Percentiles rank a stretch among this genome's conserved stretches.
Evolutionary conservation across 257 asterid species (phyloP).

Genomic region (Plectranthus barbatus): DNA sequence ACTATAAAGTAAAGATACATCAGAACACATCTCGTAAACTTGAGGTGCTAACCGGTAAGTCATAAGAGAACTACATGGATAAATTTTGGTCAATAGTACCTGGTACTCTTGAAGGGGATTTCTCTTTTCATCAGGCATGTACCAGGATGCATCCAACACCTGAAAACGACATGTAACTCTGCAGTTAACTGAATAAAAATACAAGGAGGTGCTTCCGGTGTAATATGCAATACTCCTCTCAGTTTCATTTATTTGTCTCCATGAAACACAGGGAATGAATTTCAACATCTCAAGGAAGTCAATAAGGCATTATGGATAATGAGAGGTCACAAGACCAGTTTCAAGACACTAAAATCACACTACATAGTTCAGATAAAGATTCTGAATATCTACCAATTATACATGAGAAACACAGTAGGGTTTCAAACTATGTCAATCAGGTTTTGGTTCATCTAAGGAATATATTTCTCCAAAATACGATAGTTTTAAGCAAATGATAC

Average conservation of each 20-base stretch:
- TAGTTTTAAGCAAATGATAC: background rate
- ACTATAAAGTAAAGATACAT: background rate
- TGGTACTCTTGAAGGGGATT: slow-evolving; percentile 97
- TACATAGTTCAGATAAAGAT: background rate
- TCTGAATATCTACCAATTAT: background rate
- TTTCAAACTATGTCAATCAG: background rate
- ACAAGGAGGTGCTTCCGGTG: background rate
- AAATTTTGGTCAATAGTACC: slow-evolving; percentile 35
- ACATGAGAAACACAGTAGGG: background rate
- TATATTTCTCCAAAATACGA: background rate
- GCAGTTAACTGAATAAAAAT: background rate
- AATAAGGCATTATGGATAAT: background rate
- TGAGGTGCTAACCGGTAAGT: slow-evolving; percentile 2
- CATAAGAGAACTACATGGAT: background rate
- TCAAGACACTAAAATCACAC: background rate
- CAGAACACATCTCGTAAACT: background rate
- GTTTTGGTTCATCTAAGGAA: background rate
- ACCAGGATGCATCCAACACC: slow-evolving; percentile 99
- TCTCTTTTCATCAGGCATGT: slow-evolving; percentile 98
- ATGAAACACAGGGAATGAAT: background rate
- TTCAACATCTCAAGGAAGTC: background rate
- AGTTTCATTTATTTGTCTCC: background rate
- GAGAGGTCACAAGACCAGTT: background rate
- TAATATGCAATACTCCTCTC: background rate
- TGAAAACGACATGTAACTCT: slow-evolving; percentile 17